These are phyloP conservation scores for Bocquillonia castaneifolia DNA, from an alignment of 441 rosid genomes.

Conservation along the genomic window DNA sequence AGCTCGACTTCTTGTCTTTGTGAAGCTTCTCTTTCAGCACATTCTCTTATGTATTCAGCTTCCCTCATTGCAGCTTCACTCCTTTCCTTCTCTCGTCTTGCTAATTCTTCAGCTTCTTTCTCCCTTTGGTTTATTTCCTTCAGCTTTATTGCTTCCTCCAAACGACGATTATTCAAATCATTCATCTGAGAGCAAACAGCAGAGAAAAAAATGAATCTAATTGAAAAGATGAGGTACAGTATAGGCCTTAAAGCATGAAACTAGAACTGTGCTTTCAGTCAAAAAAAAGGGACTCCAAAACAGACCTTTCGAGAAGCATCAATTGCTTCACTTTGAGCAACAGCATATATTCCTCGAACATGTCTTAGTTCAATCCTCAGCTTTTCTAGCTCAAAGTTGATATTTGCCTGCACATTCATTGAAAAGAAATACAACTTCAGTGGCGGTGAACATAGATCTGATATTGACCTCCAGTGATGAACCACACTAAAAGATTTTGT, in stretches of 20 bases:
- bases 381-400: constrained; percentile 73
- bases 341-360: constrained; percentile 60
- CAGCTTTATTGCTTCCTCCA: constrained; percentile 55
- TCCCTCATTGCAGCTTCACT: constrained; percentile 55
- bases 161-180: constrained; percentile 41
- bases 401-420: constrained; percentile 39
- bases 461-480: neutral
- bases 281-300: constrained; percentile 1
- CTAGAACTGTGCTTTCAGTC: neutral
- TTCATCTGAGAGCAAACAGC: constrained; percentile 43
- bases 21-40: constrained; percentile 58
- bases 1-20: constrained; percentile 57
- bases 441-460: neutral
- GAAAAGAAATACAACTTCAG: constrained; percentile 10
- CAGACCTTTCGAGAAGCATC: constrained; percentile 77
- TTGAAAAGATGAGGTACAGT: neutral
- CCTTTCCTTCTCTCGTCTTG: constrained; percentile 57
- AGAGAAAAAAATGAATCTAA: constrained; percentile 12
- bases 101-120: constrained; percentile 49
- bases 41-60: constrained; percentile 42
- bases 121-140: constrained; percentile 47
- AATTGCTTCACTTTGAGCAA: constrained; percentile 65
- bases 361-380: constrained; percentile 81
- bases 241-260: constrained; percentile 5
- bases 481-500: neutral